Conservation (phyloP, 2,329 filamentous ascomycete genomes). For the Fusarium drepaniforme region DNA sequence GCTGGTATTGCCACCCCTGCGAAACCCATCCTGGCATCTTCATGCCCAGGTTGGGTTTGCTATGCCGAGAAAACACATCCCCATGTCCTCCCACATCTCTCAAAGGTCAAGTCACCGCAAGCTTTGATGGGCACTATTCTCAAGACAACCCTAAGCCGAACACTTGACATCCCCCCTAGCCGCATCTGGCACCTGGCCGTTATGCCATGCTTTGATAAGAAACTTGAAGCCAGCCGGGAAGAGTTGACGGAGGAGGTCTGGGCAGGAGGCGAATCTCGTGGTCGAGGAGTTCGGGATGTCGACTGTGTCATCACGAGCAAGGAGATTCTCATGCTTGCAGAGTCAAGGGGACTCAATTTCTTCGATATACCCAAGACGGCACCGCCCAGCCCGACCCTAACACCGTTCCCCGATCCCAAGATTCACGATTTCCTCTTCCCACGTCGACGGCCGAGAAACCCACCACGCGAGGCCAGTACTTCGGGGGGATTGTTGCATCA, state of each 20-base stretch:
- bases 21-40: conserved; percentile 83
- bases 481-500: conserved; percentile 93
- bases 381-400: conserved; percentile 55
- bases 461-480: conserved; percentile 73
- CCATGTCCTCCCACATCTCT: conserved; percentile 90
- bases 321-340: conserved; percentile 90
- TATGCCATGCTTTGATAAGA: conserved; percentile 99
- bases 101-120: conserved; percentile 92
- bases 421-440: conserved; percentile 83
- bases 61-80: conserved; percentile 99
- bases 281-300: conserved; percentile 81
- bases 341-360: conserved; percentile 83
- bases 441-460: conserved; percentile 54
- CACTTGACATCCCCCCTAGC: conserved; percentile 77
- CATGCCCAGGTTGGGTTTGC: conserved; percentile 98
- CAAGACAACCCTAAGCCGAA: conserved; percentile 85
- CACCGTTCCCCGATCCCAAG: conserved; percentile 78
- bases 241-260: conserved; percentile 89
- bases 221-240: conserved; percentile 92
- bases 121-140: conserved; percentile 90
- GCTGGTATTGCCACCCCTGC: conserved; percentile 35
- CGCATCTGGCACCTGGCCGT: conserved; percentile 94
- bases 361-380: conserved; percentile 74
- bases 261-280: conserved; percentile 63
- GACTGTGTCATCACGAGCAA: conserved; percentile 98